These are phyloP conservation scores for Penicillium sp. DNA, from an alignment of 2,329 filamentous ascomycete genomes.

Conservation along the genomic window DNA sequence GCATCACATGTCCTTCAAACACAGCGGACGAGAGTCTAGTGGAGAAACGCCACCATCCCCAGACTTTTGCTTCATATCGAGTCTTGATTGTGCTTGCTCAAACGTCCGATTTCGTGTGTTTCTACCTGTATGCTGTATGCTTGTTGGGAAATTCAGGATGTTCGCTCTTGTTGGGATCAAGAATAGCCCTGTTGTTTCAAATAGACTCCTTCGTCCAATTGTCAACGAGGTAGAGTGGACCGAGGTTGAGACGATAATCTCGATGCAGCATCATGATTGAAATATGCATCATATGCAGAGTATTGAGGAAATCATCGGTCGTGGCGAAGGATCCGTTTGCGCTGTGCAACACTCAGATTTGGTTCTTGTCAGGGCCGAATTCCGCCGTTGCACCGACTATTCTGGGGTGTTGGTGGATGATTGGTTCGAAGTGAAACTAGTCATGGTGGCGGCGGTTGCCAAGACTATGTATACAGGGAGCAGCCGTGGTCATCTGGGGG, in stretches of 20 bases:
- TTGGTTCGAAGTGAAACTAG: conserved; percentile 10
- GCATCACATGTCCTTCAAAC: too few species aligned
- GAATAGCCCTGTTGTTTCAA: conserved; percentile 3
- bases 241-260: background rate
- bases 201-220: conserved; percentile 2
- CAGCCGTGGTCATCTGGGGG: too few species aligned
- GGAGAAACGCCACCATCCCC: too few species aligned
- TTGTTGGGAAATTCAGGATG: too few species aligned
- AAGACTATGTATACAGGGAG: conserved; percentile 5
- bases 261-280: conserved; percentile 2
- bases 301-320: background rate
- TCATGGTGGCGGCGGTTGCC: conserved; percentile 11
- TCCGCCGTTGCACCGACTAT: conserved; percentile 14
- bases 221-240: background rate
- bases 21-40: too few species aligned
- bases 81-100: too few species aligned
- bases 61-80: too few species aligned
- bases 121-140: too few species aligned
- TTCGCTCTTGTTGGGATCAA: too few species aligned
- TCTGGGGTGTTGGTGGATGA: background rate
- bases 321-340: background rate
- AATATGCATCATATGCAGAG: conserved; percentile 5
- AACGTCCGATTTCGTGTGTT: too few species aligned
- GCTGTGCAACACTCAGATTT: conserved; percentile 4
- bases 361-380: conserved; percentile 1